phyloP scores from a whole-genome alignment of 2,329 filamentous ascomycete species.

The Aaosphaeria arxii region DNA sequence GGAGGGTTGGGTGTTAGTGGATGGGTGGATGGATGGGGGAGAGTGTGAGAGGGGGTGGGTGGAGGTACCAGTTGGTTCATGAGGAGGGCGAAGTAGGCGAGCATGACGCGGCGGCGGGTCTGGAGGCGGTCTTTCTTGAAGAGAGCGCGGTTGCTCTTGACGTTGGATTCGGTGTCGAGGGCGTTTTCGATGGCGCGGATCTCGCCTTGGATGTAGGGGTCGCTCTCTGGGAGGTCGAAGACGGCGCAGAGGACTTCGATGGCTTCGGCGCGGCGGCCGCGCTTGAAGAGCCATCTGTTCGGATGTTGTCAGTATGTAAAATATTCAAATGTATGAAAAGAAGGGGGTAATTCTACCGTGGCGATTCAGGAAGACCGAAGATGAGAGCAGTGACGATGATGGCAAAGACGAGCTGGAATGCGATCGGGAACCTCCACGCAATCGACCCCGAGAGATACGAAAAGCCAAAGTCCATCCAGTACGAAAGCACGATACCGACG shows the following conservation, averaged over 20 bases:
- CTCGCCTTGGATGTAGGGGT: slow-evolving; percentile 20
- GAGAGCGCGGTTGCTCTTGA: slow-evolving; percentile 33
- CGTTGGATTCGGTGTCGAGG: not conserved
- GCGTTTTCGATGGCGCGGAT: too few species aligned
- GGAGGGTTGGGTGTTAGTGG: too few species aligned
- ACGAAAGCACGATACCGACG: slow-evolving; percentile 49
- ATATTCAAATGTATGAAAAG: too few species aligned
- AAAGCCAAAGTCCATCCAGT: slow-evolving; percentile 37
- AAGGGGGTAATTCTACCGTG: too few species aligned
- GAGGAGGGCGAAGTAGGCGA: slow-evolving; percentile 40
- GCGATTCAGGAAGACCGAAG: too few species aligned
- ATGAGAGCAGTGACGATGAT: slow-evolving; percentile 5
- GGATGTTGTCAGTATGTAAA: too few species aligned
- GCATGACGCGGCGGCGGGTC: slow-evolving; percentile 37
- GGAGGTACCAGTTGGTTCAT: slow-evolving; percentile 19
- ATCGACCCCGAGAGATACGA: slow-evolving; percentile 28
- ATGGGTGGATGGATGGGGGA: too few species aligned
- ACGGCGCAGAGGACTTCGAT: slow-evolving; percentile 50
- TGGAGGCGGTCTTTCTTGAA: slow-evolving; percentile 40
- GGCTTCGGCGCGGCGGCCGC: slow-evolving; percentile 42
- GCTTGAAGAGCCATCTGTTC: slow-evolving; percentile 41
- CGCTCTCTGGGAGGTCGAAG: slow-evolving; percentile 46
- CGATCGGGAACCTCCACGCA: slow-evolving; percentile 47
- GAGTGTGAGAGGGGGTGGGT: too few species aligned
- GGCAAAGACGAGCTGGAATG: slow-evolving; percentile 47